Evolutionary conservation across 2,329 filamentous ascomycete genomes (phyloP).

Genomic region (Exophiala xenobiotica): DNA sequence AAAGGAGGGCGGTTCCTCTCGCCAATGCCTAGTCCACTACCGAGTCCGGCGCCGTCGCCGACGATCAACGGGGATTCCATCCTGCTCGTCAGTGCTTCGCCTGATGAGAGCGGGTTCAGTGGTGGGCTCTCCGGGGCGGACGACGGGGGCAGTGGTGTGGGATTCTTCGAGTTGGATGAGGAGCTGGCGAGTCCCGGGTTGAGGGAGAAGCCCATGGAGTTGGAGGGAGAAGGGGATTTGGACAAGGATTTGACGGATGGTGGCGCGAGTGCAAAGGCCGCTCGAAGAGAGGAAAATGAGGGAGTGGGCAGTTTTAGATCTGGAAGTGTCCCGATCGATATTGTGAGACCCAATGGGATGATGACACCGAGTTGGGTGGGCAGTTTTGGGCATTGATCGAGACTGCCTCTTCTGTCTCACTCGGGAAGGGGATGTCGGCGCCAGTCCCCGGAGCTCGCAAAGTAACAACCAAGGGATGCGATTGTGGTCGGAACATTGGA

Average conservation of each 20-base stretch:
- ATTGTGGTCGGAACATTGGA: no score
- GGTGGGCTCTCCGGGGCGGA: constrained; percentile 13
- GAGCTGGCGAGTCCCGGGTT: constrained; percentile 26
- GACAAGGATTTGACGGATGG: constrained; percentile 2
- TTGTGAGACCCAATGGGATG: constrained; percentile 21
- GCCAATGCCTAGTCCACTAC: constrained; percentile 21
- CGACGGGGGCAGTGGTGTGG: constrained; percentile 24
- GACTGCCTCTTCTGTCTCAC: neutral
- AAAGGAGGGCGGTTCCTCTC: constrained; percentile 13
- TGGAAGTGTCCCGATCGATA: constrained; percentile 30
- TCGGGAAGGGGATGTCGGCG: no score
- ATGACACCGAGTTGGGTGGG: constrained; percentile 22
- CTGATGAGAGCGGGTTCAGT: constrained; percentile 17
- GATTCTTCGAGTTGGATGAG: constrained; percentile 32
- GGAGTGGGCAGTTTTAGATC: constrained; percentile 2
- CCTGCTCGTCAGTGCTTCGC: constrained; percentile 7
- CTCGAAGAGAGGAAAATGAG: constrained; percentile 3
- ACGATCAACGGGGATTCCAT: constrained; percentile 14
- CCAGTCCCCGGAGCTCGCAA: no score
- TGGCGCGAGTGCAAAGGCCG: neutral
- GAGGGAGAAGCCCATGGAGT: constrained; percentile 9
- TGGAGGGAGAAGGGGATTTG: constrained; percentile 5
- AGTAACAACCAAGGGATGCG: neutral
- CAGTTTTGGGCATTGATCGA: constrained; percentile 28
- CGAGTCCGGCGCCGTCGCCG: constrained; percentile 17